Evolutionary conservation across 2,329 filamentous ascomycete species (phyloP), one percentile per base, ranked within the genome.

Genomic region (Colletotrichum somersetense): DNA sequence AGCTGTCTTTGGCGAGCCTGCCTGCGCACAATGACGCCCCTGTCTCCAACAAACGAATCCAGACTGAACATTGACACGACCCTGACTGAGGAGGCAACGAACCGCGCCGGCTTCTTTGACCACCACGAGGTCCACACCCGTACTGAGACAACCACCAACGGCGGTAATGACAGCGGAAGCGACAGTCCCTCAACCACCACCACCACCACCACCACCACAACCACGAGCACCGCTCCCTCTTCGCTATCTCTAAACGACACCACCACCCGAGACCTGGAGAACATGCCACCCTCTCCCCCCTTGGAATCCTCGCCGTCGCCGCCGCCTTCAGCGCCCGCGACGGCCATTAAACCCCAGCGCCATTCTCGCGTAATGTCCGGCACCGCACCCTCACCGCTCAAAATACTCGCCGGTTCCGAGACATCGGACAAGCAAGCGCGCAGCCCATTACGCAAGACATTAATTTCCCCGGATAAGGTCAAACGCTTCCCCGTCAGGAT

Each of bases 401-500:
- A 88, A 81, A 88, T 90, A 61, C 81, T 90, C 46, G 78, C 83
- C 42, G 81, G 80, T 48, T 62, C 70, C 66, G 70, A 72, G 70
- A 75, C 68, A 72, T 75, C 66, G 67, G 80, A 80, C 33, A 73
- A 78, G 78, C 71, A 79, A 76, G 75, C 78, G 76, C 77, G 78
- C 64, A 77, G 78, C 18, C 75, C 80, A 57, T 85, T 87, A 38
- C 81, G 85, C 67, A 87, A 84, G 74, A 74, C 72, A 62, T 42
- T 74, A 55, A 67, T 84, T 56, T 86, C 78, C 52, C 67, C 71
- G 10, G 71, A 73, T 62, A 57, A 40, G 18, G 87, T 88, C 74
- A 89, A 87, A 79, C 84, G 89, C 68, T 91, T 91, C 76, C 89
- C 89, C 66, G 85, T 91, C 76, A 89, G 87, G 79, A 82, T 90